Percentiles rank a stretch among this genome's conserved stretches.
Conservation (phyloP, 2,329 filamentous ascomycete species). For the Chrysosporium queenslandicum region DNA sequence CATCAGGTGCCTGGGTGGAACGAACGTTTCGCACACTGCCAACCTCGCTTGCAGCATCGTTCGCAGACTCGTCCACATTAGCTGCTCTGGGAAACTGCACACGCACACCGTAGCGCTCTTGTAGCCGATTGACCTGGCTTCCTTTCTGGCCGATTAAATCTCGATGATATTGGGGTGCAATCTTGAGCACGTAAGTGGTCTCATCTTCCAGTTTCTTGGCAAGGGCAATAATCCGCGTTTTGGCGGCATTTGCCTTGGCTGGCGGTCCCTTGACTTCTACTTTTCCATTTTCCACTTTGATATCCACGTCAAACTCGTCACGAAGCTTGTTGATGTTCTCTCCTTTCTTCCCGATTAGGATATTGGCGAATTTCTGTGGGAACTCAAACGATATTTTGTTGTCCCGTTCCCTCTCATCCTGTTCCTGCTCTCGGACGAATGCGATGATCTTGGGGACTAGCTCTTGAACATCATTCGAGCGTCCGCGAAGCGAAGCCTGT, state of each 20-base stretch:
- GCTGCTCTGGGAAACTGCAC: constrained; percentile 82
- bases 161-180: constrained; percentile 86
- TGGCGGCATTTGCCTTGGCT: constrained; percentile 82
- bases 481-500: constrained; percentile 64
- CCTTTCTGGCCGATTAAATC: constrained; percentile 87
- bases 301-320: constrained; percentile 61
- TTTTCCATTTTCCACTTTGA: constrained; percentile 88
- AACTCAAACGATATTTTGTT: constrained; percentile 83
- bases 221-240: constrained; percentile 67
- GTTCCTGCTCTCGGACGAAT: constrained; percentile 78
- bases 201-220: constrained; percentile 83
- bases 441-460: constrained; percentile 62
- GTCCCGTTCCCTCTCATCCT: constrained; percentile 87
- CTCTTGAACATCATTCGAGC: constrained; percentile 58
- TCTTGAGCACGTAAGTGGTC: constrained; percentile 73
- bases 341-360: constrained; percentile 59
- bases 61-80: constrained; percentile 60
- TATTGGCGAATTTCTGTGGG: constrained; percentile 87
- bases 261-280: constrained; percentile 93
- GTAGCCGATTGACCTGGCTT: constrained; percentile 78
- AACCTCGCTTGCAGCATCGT: constrained; percentile 59
- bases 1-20: constrained; percentile 68
- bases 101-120: constrained; percentile 84
- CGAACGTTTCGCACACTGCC: constrained; percentile 50
- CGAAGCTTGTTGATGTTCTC: constrained; percentile 60